Evolutionary conservation across 2,329 filamentous ascomycete genomes (phyloP), one percentile per base, ranked within the genome.

Genomic region (Orbilia blumenaviensis): DNA sequence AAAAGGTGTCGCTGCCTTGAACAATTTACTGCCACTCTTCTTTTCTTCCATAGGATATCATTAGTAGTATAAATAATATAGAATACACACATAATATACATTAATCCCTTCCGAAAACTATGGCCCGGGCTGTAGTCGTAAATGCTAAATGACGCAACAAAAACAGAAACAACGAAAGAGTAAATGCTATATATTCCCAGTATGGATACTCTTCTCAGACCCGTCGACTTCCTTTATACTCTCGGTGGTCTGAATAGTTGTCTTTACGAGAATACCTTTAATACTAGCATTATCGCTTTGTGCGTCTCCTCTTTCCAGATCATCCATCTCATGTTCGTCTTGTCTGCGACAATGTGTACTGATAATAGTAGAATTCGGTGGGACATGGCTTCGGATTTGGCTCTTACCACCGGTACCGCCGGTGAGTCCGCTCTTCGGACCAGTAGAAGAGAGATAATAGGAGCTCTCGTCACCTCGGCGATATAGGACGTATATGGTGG

Each of bases 401-500:
- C 66, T 69, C 29, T 64, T 64, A 7, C 60, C 44, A 9, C 25
- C 38, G 8, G 58, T 72, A 8, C 44, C 34, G 9, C 38, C 67
- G 2, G 67, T 72, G 14, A 58, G 27, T 3, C 67, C 67, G 23
- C 58, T 64, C 38, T 72, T 72, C 27, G 18, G 67, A 9, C 54
- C 54, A 2, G 16, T 58, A 41, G 61, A 64, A 6, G 67, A 73
- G 48, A 66, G 61, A 18, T 66, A 66, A 29, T 64, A 73, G 5
- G 60, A 73, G 18, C 46, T 66, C 18, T 72, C 67, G 27, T 72
- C 67, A 14, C 67, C 67, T 32, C 67, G 67, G 41, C 67, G 67
- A 50, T 72, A 72, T 29, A 72, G 67, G 5, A 72, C 67, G 60
- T 72, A 72, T 64, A 72, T 72, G 4, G 67, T 41, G n/a, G 67